Conservation (phyloP, 192 early-diverging fungal species). For the Linnemannia elongata region DNA sequence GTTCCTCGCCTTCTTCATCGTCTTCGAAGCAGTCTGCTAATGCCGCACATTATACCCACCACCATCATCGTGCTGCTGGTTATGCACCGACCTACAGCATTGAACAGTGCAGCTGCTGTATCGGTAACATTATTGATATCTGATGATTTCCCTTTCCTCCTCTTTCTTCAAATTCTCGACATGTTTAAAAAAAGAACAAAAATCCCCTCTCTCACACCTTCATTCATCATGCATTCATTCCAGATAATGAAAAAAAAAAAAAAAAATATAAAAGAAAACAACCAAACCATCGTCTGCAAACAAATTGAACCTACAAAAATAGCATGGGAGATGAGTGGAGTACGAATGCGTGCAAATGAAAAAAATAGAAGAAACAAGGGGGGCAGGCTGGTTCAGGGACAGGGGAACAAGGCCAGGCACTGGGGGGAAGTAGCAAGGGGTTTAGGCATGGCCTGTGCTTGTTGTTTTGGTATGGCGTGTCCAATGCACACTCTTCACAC, state of each 20-base stretch:
- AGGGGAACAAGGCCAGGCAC: background rate
- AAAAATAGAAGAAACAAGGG: background rate
- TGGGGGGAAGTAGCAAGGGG: background rate
- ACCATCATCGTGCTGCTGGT: background rate
- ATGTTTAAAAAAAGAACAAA: slow-evolving; percentile 7
- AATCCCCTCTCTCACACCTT: background rate
- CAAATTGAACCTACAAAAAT: background rate
- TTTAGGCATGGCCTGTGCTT: background rate
- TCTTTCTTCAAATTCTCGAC: background rate
- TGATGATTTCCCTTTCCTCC: background rate
- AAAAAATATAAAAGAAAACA: background rate
- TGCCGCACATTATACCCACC: slow-evolving; percentile 19
- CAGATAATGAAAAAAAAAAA: background rate
- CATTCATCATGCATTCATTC: background rate
- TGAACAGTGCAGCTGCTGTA: slow-evolving; percentile 52
- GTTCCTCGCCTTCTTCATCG: background rate
- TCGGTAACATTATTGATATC: slow-evolving; percentile 42
- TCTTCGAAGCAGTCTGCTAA: background rate
- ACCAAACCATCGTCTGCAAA: background rate
- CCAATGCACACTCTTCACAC: background rate
- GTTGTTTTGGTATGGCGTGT: background rate
- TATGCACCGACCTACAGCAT: slow-evolving; percentile 18
- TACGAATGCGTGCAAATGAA: too few relatives aligned
- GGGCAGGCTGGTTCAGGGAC: background rate
- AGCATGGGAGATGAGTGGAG: background rate